Base-by-base conservation (phyloP, 1,284 basidiomycete genomes). In the Crepidotus sp. region DNA sequence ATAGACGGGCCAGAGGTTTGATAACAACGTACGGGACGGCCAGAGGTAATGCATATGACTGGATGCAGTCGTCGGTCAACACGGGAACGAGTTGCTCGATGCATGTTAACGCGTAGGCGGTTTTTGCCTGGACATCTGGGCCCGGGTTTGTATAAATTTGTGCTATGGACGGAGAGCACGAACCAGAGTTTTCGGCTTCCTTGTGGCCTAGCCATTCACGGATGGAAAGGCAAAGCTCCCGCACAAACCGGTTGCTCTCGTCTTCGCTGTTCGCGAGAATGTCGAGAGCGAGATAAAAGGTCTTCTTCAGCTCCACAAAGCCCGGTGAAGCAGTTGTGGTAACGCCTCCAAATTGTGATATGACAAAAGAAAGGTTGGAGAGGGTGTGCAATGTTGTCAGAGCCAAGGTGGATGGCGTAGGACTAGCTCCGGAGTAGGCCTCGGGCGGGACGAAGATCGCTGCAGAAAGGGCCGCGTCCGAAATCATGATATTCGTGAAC, bases 261-360 rank as follows among this genome's bases (percentile, higher is more conserved):
- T 52, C 54, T 18, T 61, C 55, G 42, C 69, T 64, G 4, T 68
- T 62, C 7, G 76, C 68, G n/a, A 86, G 61, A 19, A 87, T 64
- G 52, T 87, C 83, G 18, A 87, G 62, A 2, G 82, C 78, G 32
- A 78, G 70, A 59, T 84, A 87, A 52, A 84, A 83, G 0, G 69
- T 72, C 55, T 74, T 75, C 54, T 80, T 80, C 25, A 87, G 65
- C 57, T 86, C 81, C 14, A 68, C 57, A 53, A 87, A 80, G 0
- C 76, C 71, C 15, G 67, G 63, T 7, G 61, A 59, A 11, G 63
- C 63, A 2, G 73, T 72, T 1, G 73, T 70, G 1, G 73, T 71
- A 21, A 83, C 70, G 6, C 84, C 83, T 3, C 84, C 83, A 53
- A 86, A 86, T 53, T 82, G 74, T 2, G 79, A 73, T 6, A 86